phyloP scores from a whole-genome alignment of 2,329 filamentous ascomycete genomes.

The Monosporascus sp. region DNA sequence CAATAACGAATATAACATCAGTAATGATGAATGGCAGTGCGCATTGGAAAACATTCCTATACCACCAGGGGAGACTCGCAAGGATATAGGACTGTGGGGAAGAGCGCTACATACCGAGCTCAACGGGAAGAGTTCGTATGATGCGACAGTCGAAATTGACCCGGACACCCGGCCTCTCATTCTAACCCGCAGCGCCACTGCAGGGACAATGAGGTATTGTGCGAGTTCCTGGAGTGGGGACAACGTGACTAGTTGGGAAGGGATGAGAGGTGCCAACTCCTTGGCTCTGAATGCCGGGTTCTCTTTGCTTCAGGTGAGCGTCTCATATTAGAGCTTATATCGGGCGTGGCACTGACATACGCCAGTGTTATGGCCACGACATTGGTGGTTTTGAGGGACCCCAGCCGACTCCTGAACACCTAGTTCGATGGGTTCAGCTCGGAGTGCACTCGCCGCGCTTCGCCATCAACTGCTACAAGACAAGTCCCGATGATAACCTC shows the following conservation, averaged over 20 bases:
- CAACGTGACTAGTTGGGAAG: slow-evolving; percentile 68
- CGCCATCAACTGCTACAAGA: slow-evolving; percentile 77
- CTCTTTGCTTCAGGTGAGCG: slow-evolving; percentile 54
- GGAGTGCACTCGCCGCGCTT: slow-evolving; percentile 66
- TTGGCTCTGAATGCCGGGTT: slow-evolving; percentile 64
- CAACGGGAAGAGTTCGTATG: slow-evolving; percentile 65
- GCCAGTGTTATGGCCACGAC: slow-evolving; percentile 62
- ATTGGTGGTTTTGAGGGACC: slow-evolving; percentile 73
- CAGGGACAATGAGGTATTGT: slow-evolving; percentile 65
- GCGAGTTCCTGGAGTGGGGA: slow-evolving; percentile 72
- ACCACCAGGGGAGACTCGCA: slow-evolving; percentile 32
- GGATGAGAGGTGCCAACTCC: slow-evolving; percentile 67
- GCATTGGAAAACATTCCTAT: slow-evolving; percentile 44
- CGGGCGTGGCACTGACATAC: not conserved
- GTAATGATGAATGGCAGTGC: slow-evolving; percentile 60
- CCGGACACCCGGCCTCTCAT: slow-evolving; percentile 61
- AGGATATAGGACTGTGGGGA: slow-evolving; percentile 62
- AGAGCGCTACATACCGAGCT: slow-evolving; percentile 65
- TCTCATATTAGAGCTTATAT: not conserved
- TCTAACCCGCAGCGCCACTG: slow-evolving; percentile 64
- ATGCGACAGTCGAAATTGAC: slow-evolving; percentile 54
- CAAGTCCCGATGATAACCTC: slow-evolving; percentile 56
- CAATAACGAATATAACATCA: slow-evolving; percentile 69
- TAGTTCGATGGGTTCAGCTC: slow-evolving; percentile 69
- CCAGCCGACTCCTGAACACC: slow-evolving; percentile 63